These are phyloP conservation scores for Blastobotrys attinorum DNA, from an alignment of 805 yeast genomes.

Conservation along the genomic window DNA sequence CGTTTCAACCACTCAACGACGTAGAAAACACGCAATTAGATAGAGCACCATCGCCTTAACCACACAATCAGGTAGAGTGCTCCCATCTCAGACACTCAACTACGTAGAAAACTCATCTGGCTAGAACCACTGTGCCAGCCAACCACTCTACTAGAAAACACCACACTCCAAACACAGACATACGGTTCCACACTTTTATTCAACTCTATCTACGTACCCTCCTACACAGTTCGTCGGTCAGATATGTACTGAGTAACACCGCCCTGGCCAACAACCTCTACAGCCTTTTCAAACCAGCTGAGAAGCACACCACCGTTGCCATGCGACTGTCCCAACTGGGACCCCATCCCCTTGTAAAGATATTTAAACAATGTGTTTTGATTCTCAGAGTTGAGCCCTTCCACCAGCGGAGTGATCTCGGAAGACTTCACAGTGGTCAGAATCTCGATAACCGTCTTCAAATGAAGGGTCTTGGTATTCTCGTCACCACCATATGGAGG, in stretches of 20 bases:
- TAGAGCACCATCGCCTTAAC: no score
- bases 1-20: no score
- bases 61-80: no score
- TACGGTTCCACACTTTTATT: background rate
- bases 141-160: background rate
- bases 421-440: conserved; percentile 58
- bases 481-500: conserved; percentile 82
- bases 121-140: no score
- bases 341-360: conserved; percentile 76
- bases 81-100: no score
- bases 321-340: conserved; percentile 54
- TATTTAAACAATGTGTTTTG: conserved; percentile 76
- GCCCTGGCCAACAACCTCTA: conserved; percentile 79
- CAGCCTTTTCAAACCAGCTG: conserved; percentile 87
- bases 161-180: background rate
- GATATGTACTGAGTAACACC: conserved; percentile 79
- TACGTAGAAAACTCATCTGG: no score
- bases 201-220: no score
- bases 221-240: conserved; percentile 76
- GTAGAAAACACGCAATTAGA: no score
- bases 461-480: conserved; percentile 42
- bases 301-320: conserved; percentile 80
- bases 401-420: conserved; percentile 58
- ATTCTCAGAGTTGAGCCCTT: conserved; percentile 51
- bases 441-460: conserved; percentile 57